Evolutionary conservation across 768 basidiomycete genomes (phyloP).

Genomic region (Cubamyces lactineus): DNA sequence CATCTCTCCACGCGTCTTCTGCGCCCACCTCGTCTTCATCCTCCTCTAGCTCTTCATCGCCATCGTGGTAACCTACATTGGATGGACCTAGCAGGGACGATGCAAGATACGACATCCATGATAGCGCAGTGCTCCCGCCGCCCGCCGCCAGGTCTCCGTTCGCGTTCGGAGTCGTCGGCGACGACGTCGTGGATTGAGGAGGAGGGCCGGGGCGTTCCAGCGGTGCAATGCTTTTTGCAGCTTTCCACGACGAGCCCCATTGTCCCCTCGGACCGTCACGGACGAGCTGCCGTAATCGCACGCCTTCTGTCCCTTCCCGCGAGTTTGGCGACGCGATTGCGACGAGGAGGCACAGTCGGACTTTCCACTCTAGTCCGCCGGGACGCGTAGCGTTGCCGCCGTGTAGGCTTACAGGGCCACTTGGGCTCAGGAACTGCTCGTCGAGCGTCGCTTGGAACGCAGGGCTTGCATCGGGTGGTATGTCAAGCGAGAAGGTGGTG

Average conservation of each 20-base stretch:
- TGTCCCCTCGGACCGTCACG: slow-evolving; percentile 64
- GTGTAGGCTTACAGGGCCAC: slow-evolving; percentile 33
- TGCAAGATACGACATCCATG: slow-evolving; percentile 50
- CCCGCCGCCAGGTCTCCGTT: slow-evolving; percentile 20
- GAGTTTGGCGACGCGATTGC: slow-evolving; percentile 59
- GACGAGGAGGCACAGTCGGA: slow-evolving; percentile 85
- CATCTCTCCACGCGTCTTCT: slow-evolving; percentile 68
- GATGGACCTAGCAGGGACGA: slow-evolving; percentile 42
- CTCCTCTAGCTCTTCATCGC: slow-evolving; percentile 47
- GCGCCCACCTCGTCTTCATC: slow-evolving; percentile 41
- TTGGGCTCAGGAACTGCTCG: slow-evolving; percentile 40
- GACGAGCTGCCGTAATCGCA: slow-evolving; percentile 54
- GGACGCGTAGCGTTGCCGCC: slow-evolving; percentile 30
- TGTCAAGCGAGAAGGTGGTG: slow-evolving; percentile 87
- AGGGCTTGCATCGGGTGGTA: slow-evolving; percentile 90
- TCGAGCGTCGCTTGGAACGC: slow-evolving; percentile 63
- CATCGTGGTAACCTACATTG: slow-evolving; percentile 62
- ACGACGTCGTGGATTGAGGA: slow-evolving; percentile 28
- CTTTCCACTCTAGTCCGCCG: slow-evolving; percentile 91
- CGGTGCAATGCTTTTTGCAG: slow-evolving; percentile 60
- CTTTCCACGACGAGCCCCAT: slow-evolving; percentile 74
- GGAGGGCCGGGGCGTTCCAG: slow-evolving; percentile 46
- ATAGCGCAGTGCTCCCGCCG: slow-evolving; percentile 24
- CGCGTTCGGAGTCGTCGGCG: slow-evolving; percentile 23
- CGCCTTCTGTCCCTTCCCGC: slow-evolving; percentile 51